Evolutionary conservation across 768 basidiomycete species (phyloP).

Genomic region (Rickenella mellea): DNA sequence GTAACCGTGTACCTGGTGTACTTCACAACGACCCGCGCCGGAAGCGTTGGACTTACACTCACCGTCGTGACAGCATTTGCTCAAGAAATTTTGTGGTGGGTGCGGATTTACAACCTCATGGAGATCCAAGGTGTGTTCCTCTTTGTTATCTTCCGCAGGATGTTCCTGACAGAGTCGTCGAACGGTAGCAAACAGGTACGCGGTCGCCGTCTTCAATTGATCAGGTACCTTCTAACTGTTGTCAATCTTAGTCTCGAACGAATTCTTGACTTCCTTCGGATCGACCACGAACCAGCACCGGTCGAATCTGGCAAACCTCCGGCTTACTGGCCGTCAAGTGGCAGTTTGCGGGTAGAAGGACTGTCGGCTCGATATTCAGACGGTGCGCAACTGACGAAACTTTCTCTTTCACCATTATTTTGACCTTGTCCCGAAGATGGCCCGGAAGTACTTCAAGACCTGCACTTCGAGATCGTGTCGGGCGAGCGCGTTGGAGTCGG

Average conservation of each 20-base stretch:
- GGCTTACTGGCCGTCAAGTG: slow-evolving; percentile 58
- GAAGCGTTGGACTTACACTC: slow-evolving; percentile 13
- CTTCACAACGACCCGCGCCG: slow-evolving; percentile 7
- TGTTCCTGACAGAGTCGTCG: neutral
- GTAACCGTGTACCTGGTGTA: slow-evolving; percentile 27
- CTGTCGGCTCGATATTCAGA: slow-evolving; percentile 45
- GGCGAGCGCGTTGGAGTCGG: slow-evolving; percentile 30
- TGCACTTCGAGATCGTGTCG: slow-evolving; percentile 28
- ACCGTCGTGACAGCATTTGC: slow-evolving; percentile 8
- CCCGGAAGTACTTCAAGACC: slow-evolving; percentile 35
- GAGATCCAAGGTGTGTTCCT: slow-evolving; percentile 8
- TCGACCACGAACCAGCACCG: slow-evolving; percentile 45
- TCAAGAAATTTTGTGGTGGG: slow-evolving; percentile 12
- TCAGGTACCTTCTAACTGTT: neutral
- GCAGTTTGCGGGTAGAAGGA: slow-evolving; percentile 42
- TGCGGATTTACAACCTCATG: slow-evolving; percentile 14
- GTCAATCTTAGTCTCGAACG: slow-evolving; percentile 18
- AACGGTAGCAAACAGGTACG: slow-evolving; percentile 14
- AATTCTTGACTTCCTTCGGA: slow-evolving; percentile 39
- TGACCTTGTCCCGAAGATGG: slow-evolving; percentile 19
- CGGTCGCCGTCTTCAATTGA: neutral
- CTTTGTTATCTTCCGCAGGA: neutral
- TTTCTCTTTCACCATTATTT: neutral
- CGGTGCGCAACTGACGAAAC: neutral
- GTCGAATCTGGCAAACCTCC: slow-evolving; percentile 39